These are phyloP conservation scores for Apocynum venetum DNA, from an alignment of 257 asterid species.

Conservation along the genomic window DNA sequence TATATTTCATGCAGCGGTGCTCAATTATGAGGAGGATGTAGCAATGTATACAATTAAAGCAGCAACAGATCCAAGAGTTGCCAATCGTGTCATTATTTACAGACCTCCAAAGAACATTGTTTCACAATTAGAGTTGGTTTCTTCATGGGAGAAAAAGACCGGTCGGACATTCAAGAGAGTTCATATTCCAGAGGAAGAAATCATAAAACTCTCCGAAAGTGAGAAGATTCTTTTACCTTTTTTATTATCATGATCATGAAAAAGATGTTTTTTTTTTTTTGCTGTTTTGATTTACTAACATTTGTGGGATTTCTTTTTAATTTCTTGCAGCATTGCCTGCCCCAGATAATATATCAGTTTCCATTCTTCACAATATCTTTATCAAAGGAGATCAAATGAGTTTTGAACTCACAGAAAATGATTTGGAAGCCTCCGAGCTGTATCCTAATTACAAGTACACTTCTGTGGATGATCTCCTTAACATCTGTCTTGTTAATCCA, in stretches of 20 bases:
- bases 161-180: slow-evolving; percentile 24
- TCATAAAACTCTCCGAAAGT: slow-evolving; percentile 27
- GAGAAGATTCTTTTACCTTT: not conserved
- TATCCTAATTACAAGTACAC: slow-evolving; percentile 39
- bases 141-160: slow-evolving; percentile 29
- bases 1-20: slow-evolving; percentile 13
- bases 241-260: not conserved
- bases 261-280: not conserved
- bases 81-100: slow-evolving; percentile 28
- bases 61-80: slow-evolving; percentile 26
- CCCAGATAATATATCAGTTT: slow-evolving; percentile 31
- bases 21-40: slow-evolving; percentile 37
- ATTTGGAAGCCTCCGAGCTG: slow-evolving; percentile 35
- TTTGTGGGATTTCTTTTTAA: not conserved
- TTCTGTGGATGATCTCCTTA: slow-evolving; percentile 33
- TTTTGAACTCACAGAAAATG: slow-evolving; percentile 30
- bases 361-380: slow-evolving; percentile 38
- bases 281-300: not conserved
- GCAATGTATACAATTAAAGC: slow-evolving; percentile 32
- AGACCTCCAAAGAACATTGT: slow-evolving; percentile 32
- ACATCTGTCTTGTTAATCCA: slow-evolving; percentile 34
- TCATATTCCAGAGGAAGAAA: slow-evolving; percentile 25
- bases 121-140: slow-evolving; percentile 28
- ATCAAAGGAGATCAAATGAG: slow-evolving; percentile 31
- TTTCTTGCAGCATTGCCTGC: slow-evolving; percentile 26